Conservation (phyloP, 345 rosid genomes). For the Clarkia xantiana region DNA sequence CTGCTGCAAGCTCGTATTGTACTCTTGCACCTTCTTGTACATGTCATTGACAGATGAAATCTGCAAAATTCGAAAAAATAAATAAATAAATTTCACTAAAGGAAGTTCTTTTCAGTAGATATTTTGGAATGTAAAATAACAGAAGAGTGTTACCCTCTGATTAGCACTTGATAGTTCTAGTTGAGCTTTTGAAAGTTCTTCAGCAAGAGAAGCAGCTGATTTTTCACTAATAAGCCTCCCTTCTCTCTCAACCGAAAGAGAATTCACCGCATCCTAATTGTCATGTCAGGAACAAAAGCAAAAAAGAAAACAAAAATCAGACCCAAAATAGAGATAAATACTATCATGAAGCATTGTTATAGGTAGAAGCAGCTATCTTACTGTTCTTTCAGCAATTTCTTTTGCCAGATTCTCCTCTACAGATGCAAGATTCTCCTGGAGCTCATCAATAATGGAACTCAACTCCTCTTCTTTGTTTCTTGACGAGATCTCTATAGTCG, state of each 20-base stretch:
- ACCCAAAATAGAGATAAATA: no score
- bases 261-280: constrained; percentile 56
- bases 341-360: no score
- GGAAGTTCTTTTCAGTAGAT: neutral
- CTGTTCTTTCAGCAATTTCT: constrained; percentile 82
- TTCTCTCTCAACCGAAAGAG: constrained; percentile 73
- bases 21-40: constrained; percentile 91
- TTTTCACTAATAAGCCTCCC: constrained; percentile 53
- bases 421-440: constrained; percentile 64
- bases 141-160: constrained; percentile 56
- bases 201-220: constrained; percentile 56
- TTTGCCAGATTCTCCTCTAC: constrained; percentile 59
- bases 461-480: constrained; percentile 82
- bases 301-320: neutral
- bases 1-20: constrained; percentile 85
- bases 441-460: constrained; percentile 73
- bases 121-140: no score
- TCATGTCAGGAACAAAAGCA: constrained; percentile 4
- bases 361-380: constrained; percentile 18
- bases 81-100: neutral
- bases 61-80: constrained; percentile 22
- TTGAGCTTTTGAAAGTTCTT: constrained; percentile 69
- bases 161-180: constrained; percentile 82
- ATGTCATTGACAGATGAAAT: constrained; percentile 76
- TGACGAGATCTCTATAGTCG: constrained; percentile 45